phyloP scores from a whole-genome alignment of 2,329 filamentous ascomycete species.

The Aspergillus sp. region DNA sequence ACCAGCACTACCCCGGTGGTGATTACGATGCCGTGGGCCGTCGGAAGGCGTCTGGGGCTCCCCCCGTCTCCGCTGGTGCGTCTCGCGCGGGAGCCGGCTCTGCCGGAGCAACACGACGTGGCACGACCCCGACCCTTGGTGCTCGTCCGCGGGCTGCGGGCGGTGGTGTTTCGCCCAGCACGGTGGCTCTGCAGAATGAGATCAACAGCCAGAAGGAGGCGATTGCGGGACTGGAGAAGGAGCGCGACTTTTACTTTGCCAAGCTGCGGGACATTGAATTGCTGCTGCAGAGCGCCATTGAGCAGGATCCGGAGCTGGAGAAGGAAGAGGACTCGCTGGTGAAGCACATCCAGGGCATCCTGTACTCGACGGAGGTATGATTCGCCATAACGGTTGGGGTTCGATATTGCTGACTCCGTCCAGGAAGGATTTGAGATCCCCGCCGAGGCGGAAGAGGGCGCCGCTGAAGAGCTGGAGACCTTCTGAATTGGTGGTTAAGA shows the following conservation, averaged over 20 bases:
- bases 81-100: slow-evolving; percentile 50
- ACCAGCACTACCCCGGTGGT: slow-evolving; percentile 94
- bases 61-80: slow-evolving; percentile 46
- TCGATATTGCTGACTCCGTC: slow-evolving; percentile 5
- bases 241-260: slow-evolving; percentile 98
- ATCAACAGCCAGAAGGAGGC: slow-evolving; percentile 90
- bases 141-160: slow-evolving; percentile 46
- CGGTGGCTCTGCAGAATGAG: slow-evolving; percentile 76
- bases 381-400: not conserved
- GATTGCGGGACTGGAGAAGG: slow-evolving; percentile 88
- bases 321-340: slow-evolving; percentile 89
- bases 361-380: slow-evolving; percentile 87
- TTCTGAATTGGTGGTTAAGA: slow-evolving; percentile 21
- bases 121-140: slow-evolving; percentile 62
- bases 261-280: slow-evolving; percentile 97
- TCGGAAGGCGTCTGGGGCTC: slow-evolving; percentile 72
- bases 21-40: slow-evolving; percentile 90
- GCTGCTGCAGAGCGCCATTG: slow-evolving; percentile 86
- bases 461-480: slow-evolving; percentile 29
- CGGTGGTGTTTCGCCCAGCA: slow-evolving; percentile 48
- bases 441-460: slow-evolving; percentile 25
- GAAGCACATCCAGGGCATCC: slow-evolving; percentile 93
- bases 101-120: slow-evolving; percentile 51
- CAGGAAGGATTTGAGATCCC: slow-evolving; percentile 35
- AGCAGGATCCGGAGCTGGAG: slow-evolving; percentile 88